phyloP scores from a whole-genome alignment of 169 alveolate species.

The Hepatocystis sp. region DNA sequence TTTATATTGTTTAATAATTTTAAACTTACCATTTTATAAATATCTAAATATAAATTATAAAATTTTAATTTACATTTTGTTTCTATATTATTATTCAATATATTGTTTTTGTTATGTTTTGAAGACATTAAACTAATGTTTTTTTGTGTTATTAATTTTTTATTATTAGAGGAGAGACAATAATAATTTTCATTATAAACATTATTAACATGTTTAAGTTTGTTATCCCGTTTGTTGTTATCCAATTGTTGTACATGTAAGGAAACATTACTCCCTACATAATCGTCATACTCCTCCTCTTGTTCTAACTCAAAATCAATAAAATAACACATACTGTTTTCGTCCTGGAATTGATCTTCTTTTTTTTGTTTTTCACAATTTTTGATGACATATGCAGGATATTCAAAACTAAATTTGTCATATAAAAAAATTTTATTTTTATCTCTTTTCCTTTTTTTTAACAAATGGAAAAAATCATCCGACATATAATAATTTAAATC shows the following conservation, averaged over 20 bases:
- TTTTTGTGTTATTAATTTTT: not conserved
- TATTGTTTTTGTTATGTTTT: not conserved
- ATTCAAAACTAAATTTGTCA: conserved; percentile 44
- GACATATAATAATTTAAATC: conserved; percentile 17
- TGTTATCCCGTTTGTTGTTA: too few relatives aligned
- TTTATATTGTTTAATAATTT: conserved; percentile 18
- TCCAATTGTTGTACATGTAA: too few relatives aligned
- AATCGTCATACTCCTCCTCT: too few relatives aligned
- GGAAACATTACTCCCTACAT: too few relatives aligned
- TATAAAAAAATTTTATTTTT: conserved; percentile 26
- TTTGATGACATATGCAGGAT: conserved; percentile 17
- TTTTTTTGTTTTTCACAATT: not conserved
- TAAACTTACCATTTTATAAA: conserved; percentile 39
- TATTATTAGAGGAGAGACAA: too few relatives aligned
- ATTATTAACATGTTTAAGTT: too few relatives aligned
- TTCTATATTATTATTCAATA: not conserved
- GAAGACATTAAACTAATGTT: too few relatives aligned
- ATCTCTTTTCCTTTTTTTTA: conserved; percentile 53
- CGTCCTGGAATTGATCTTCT: conserved; percentile 1
- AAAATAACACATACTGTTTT: conserved; percentile 7
- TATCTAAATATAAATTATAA: conserved; percentile 43
- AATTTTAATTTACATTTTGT: conserved; percentile 9
- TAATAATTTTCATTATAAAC: too few relatives aligned
- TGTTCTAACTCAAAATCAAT: conserved; percentile 18
- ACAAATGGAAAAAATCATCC: conserved; percentile 39